A percentile compares a stretch with the other conserved stretches of the same genome.
Conservation (phyloP, 148 eudicot species). For the Euryodendron excelsum region DNA sequence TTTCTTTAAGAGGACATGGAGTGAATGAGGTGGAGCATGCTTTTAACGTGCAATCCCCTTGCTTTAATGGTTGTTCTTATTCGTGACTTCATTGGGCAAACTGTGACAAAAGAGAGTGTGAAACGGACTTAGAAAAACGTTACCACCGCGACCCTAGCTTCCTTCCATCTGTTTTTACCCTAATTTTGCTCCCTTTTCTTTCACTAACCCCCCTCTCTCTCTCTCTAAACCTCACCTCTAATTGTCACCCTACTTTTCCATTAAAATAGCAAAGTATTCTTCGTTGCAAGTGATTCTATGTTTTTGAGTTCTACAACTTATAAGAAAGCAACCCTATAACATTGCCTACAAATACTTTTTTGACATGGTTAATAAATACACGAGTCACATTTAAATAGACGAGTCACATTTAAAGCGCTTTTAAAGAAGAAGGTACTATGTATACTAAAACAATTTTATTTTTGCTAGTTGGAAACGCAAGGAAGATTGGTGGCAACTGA, state of each 20-base stretch:
- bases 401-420: too few relatives aligned
- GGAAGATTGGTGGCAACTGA: constrained; percentile 19
- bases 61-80: constrained; percentile 17
- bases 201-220: neutral
- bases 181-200: too few relatives aligned
- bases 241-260: neutral
- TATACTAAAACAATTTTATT: constrained; percentile 1
- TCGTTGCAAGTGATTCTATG: neutral
- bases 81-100: neutral
- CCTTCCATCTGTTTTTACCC: too few relatives aligned
- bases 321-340: neutral
- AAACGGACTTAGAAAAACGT: neutral
- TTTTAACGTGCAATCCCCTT: constrained; percentile 28
- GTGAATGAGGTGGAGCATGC: constrained; percentile 37
- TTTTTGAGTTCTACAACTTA: too few relatives aligned
- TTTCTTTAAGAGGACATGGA: constrained; percentile 24
- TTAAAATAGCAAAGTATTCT: neutral
- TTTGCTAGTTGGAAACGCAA: constrained; percentile 15
- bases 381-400: neutral
- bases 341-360: neutral
- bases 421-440: too few relatives aligned
- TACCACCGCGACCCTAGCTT: too few relatives aligned
- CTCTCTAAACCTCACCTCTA: neutral
- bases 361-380: neutral
- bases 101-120: neutral